Base-by-base conservation (phyloP, 2,329 filamentous ascomycete genomes). In the Zymoseptoria passerinii region DNA sequence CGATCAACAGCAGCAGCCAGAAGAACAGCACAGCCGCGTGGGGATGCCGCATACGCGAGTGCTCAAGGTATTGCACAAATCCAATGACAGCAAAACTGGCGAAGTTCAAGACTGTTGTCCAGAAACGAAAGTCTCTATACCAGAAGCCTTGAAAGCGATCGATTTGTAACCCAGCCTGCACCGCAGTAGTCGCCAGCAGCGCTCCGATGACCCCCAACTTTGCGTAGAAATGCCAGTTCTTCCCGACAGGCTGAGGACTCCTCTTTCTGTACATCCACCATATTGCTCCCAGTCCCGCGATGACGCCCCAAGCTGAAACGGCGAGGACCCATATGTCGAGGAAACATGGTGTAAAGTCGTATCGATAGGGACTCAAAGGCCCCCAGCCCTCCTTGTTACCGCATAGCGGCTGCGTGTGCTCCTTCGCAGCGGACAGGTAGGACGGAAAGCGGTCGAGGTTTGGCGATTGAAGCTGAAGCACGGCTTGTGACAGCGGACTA, bases 331-430 rank as follows among this genome's bases (percentile, higher is more conserved):
- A 92, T 20, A 95, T 83, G 72, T 99, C 95, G 68, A 97, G 85
- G 72, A 99, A 99, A 78, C 94, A 99, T 48, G 94, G 92, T 16
- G 94, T 97, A 69, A 99, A 91, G 76, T 99, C 94, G 75, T 90
- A 96, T 73, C 92, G 83, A 65, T 85, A 80, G 40, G 86, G 85
- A 75, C 91, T 96, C 71, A 99, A 72, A 20, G 94, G 94, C 1
- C 95, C 95, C 94, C 94, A 99, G 69, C 94, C 95, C 75, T 97
- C 92, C 56, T 81, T 79, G 75, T 96, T 94, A 73, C 88, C 84
- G 76, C 92, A 97, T 74, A 96, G 79, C 58, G 89, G 85, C 72
- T 95, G 88, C 35, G 56, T 55, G 28, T 56, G 56, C 18, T 63
- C 52, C 44, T 52, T 54, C 49, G 63, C 61, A 27, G 65, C 65